Evolutionary conservation across 2,329 filamentous ascomycete species (phyloP).

Genomic region (Monosporascus sp.): DNA sequence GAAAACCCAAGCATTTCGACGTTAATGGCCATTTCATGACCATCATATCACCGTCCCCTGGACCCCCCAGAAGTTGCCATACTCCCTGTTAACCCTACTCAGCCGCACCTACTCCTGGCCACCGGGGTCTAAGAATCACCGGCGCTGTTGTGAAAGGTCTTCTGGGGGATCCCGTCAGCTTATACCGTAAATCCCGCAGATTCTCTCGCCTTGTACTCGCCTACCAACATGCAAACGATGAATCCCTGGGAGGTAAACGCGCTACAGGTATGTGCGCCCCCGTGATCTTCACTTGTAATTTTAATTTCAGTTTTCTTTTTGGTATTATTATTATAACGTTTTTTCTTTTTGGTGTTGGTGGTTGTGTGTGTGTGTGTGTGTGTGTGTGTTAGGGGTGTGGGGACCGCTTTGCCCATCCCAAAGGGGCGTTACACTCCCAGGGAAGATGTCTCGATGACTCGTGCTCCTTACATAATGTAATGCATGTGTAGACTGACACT

Average conservation of each 20-base stretch:
- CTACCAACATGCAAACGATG: constrained; percentile 17
- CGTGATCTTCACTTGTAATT: not conserved
- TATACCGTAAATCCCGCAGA: not conserved
- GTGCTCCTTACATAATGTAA: constrained; percentile 2
- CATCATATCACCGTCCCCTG: not conserved
- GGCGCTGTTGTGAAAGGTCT: not conserved
- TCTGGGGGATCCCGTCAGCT: not conserved
- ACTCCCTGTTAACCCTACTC: too few species aligned
- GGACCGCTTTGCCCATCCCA: too few species aligned
- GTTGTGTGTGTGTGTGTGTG: too few species aligned
- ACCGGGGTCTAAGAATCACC: not conserved
- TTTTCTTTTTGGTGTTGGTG: not conserved
- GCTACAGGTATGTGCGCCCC: constrained; percentile 24
- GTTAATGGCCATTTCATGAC: too few species aligned
- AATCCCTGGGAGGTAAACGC: constrained; percentile 27
- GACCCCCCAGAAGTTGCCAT: not conserved
- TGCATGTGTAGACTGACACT: constrained; percentile 5
- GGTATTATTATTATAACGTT: not conserved
- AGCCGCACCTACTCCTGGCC: not conserved
- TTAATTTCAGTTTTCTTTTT: too few species aligned
- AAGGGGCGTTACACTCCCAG: too few species aligned
- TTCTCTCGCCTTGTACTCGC: not conserved
- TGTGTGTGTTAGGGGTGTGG: too few species aligned
- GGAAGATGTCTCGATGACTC: too few species aligned
- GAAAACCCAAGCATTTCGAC: too few species aligned